Evolutionary conservation across 208 protist genomes (phyloP), one percentile per base, ranked within the genome.

Genomic region (Angomonas deanei): DNA sequence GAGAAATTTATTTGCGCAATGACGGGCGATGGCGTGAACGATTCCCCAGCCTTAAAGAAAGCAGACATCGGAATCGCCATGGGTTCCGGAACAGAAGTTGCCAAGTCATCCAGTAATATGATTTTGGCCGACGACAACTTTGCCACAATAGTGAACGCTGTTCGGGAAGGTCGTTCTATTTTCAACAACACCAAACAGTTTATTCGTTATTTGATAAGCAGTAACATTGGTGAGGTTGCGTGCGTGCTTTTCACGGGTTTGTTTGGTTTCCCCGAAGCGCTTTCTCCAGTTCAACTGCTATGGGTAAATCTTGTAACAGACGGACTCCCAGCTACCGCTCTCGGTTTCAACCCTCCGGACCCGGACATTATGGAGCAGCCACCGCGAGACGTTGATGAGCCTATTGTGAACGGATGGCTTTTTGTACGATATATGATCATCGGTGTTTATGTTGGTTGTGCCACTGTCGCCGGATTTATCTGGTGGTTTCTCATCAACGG

Each of bases 221-320:
- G 92, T 63, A 99, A 98, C 79, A 98, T 99, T 66, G 95, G 95
- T 53, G 97, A 99, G 80, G 94, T 98, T 46, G 85, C 82, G 11
- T 96, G 86, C 57, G 79, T 96, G 64, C 69, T 97, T 21, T 60
- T 84, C 0, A 90, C 91, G 19, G 84, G 87, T 15, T 47, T 96
- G 24, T 83, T 94, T 50, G 96, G 97, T 21, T 65, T 97, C 33
- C 97, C 97, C 31, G 92, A 97, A 67, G 93, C 88, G 30, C 76
- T 99, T 6, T 91, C 91, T 17, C 96, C 98, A 0, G 96, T 99
- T 36, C 97, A 99, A 72, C 78, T 99, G 17, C 75, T 99, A 38
- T 99, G 97, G 96, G 97, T 99, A 11, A 99, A 99, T 77, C 86
- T 99, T 17, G 97, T 99, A 39, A 99, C 97, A n/a, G 97, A 99